Base-by-base conservation (phyloP, 805 yeast species). In the Candida stauntonica region DNA sequence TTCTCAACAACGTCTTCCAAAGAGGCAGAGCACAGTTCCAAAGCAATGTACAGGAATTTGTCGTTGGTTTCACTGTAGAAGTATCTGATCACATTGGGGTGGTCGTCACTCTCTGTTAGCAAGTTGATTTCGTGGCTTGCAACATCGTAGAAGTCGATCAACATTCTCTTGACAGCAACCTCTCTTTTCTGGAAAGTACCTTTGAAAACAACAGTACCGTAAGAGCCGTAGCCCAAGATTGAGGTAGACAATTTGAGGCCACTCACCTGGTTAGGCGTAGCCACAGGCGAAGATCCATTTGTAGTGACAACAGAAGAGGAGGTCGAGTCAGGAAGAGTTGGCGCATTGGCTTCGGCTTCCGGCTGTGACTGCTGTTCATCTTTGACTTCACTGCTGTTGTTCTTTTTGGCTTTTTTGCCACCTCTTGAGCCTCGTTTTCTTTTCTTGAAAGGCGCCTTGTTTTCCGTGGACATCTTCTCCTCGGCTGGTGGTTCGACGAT, bases 131-230 rank as follows among this genome's bases (percentile, higher is more conserved):
- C 99, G 50, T 86, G 95, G 7, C 87, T 81, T 2, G 98, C 98
- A 41, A 91, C 77, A 54, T 93, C 97, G 60, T 85, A 91, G 55
- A 89, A 93, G 57, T 89, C 96, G 26, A 89, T 70, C 37, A 93
- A 66, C 95, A 93, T 86, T 52, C 98, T 67, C 59, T 93, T 93
- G 6, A 93, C 94, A 0, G 99, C 99, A 5, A 93, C 99, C 1
- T 95, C 96, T 40, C 99, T 72, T 49, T 79, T 81, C 55, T 91
- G 96, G 63, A 89, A 93, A 5, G 77, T 73, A 1, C 99, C 99
- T 55, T 81, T 78, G 56, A 79, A 87, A 1, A 93, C 99, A 20
- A 91, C 87, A 0, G 99, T 93, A 19, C 99, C 99, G 51, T 89
- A 96, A 1, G 96, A 86, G 1, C 99, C 99, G 58, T 86, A 87